A percentile compares a stretch with the other conserved stretches of the same genome.
Conservation (phyloP, 208 protist species). For the Endotrypanum monterogeii region DNA sequence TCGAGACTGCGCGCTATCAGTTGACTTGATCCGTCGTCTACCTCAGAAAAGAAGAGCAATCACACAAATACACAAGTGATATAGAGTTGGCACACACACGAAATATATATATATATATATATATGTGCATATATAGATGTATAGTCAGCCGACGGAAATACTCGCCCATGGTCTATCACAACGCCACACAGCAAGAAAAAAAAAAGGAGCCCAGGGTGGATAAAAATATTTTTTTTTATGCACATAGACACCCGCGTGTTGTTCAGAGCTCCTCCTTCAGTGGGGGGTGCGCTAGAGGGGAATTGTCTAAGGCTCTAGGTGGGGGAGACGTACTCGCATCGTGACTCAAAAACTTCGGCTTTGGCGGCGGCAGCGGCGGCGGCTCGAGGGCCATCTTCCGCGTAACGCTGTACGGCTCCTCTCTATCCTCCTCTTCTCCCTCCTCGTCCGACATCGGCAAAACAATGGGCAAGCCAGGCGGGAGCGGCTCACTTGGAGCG, state of each 20-base stretch:
- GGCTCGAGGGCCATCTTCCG: background rate
- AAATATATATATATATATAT: too few relatives aligned
- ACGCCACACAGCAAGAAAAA: too few relatives aligned
- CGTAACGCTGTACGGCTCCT: slow-evolving; percentile 3
- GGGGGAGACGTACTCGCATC: background rate
- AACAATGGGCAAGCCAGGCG: slow-evolving; percentile 71
- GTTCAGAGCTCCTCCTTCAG: background rate
- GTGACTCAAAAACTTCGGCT: background rate
- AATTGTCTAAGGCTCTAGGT: background rate
- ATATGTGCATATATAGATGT: too few relatives aligned
- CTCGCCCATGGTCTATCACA: too few relatives aligned
- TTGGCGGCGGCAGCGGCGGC: background rate
- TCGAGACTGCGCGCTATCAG: too few relatives aligned
- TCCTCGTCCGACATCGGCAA: slow-evolving; percentile 46
- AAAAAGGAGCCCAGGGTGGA: too few relatives aligned
- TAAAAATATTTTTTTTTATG: too few relatives aligned
- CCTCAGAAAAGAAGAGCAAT: too few relatives aligned
- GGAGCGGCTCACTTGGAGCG: slow-evolving; percentile 55
- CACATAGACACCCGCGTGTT: background rate
- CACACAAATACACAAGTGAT: too few relatives aligned
- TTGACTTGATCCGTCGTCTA: too few relatives aligned
- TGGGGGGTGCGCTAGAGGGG: slow-evolving; percentile 15
- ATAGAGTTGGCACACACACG: too few relatives aligned
- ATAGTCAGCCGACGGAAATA: too few relatives aligned
- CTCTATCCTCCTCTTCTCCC: slow-evolving; percentile 15